A percentile compares a stretch with the other conserved stretches of the same genome.
These are phyloP conservation scores for Areca catechu DNA, from an alignment of 176 grass and related monocot genomes.

Conservation along the genomic window DNA sequence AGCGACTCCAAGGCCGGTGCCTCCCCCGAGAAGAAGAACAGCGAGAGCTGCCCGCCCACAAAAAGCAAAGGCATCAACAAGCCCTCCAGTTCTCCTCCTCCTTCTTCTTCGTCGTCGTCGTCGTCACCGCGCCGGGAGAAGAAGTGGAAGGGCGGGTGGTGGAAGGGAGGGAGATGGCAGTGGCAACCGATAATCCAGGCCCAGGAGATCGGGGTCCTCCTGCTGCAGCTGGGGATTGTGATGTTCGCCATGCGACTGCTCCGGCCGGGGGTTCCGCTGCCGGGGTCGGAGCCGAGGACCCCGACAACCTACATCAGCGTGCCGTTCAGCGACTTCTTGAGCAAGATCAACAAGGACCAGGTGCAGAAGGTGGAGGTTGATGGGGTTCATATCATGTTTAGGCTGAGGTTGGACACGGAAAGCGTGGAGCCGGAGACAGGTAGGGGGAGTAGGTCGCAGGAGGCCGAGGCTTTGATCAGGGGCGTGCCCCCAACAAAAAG, in stretches of 20 bases:
- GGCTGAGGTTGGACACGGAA: conserved; percentile 43
- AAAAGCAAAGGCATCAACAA: conserved; percentile 26
- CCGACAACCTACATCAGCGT: conserved; percentile 55
- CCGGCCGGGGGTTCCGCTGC: conserved; percentile 57
- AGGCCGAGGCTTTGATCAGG: conserved; percentile 31
- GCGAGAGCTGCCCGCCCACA: conserved; percentile 15
- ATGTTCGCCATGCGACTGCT: conserved; percentile 82
- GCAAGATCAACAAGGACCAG: conserved; percentile 79
- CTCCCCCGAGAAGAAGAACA: background rate
- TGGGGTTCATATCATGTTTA: conserved; percentile 84
- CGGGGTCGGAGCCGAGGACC: conserved; percentile 60
- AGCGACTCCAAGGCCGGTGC: conserved; percentile 26
- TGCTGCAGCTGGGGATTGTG: conserved; percentile 81
- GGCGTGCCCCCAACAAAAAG: conserved; percentile 42
- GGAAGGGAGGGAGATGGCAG: conserved; percentile 49
- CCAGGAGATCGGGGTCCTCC: conserved; percentile 78
- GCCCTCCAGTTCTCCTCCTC: conserved; percentile 11
- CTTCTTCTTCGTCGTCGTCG: conserved; percentile 18
- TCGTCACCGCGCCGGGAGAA: conserved; percentile 37
- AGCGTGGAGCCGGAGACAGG: conserved; percentile 19
- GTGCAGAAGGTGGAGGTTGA: conserved; percentile 98
- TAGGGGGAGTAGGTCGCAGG: conserved; percentile 22
- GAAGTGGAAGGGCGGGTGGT: conserved; percentile 53
- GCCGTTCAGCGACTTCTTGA: conserved; percentile 83
- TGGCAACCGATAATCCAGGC: conserved; percentile 89